Conservation (phyloP, 169 alveolate genomes). For the Eimeria sp. region DNA sequence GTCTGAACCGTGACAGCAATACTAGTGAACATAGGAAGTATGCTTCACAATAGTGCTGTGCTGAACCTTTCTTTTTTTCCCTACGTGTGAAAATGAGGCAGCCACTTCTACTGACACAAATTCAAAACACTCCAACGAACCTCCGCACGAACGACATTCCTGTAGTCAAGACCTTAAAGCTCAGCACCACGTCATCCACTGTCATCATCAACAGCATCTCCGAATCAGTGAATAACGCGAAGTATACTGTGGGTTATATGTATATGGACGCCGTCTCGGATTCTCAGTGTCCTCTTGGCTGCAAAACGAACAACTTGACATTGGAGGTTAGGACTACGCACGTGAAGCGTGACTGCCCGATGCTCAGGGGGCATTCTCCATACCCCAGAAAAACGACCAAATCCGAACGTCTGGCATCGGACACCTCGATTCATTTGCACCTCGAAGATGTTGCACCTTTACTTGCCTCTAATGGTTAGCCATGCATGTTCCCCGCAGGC, state of each 20-base stretch:
- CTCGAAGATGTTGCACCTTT: neutral
- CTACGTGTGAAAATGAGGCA: conserved; percentile 1
- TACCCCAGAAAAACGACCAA: neutral
- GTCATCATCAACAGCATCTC: conserved; percentile 12
- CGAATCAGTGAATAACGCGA: neutral
- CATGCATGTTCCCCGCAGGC: conserved; percentile 19
- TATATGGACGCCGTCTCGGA: conserved; percentile 29
- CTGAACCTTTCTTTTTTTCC: neutral
- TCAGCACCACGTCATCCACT: conserved; percentile 8
- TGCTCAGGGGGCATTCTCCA: neutral
- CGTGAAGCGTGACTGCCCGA: neutral
- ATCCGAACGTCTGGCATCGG: neutral
- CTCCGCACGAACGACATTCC: conserved; percentile 41
- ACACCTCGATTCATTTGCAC: neutral
- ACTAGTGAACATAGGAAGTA: neutral
- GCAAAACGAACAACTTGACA: conserved; percentile 50
- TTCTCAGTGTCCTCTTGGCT: conserved; percentile 28
- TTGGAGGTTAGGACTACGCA: conserved; percentile 40
- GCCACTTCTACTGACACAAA: conserved; percentile 43
- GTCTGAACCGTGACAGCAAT: neutral
- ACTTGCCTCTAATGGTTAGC: neutral
- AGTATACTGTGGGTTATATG: conserved; percentile 32
- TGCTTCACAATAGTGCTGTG: neutral
- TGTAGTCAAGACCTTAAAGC: neutral
- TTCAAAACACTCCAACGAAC: conserved; percentile 21